Conservation (phyloP, 2,329 filamentous ascomycete genomes). For the Massarina eburnea region DNA sequence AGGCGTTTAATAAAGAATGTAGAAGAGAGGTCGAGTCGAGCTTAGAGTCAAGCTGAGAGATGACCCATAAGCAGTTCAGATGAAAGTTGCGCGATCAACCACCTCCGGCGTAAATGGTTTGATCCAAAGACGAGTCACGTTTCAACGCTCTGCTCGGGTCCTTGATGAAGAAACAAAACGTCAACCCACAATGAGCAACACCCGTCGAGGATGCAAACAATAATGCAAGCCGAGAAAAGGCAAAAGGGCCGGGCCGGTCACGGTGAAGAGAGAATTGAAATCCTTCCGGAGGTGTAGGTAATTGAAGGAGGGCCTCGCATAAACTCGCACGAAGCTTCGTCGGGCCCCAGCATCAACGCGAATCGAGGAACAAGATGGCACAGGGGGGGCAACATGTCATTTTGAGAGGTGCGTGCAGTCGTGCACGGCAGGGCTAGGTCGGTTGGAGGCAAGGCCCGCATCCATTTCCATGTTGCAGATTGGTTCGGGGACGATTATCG, state of each 20-base stretch:
- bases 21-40: background rate
- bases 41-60: background rate
- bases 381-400: background rate
- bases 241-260: background rate
- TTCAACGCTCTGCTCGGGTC: no score
- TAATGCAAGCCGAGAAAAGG: background rate
- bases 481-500: conserved; percentile 1
- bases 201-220: conserved; percentile 29
- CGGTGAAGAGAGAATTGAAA: background rate
- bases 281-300: conserved; percentile 10
- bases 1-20: conserved; percentile 19
- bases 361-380: background rate
- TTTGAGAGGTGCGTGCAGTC: background rate
- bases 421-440: background rate
- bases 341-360: background rate
- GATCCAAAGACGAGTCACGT: background rate
- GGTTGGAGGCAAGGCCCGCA: background rate
- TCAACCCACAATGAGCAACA: conserved; percentile 23
- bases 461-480: background rate
- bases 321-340: background rate
- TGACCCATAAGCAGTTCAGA: background rate
- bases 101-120: background rate
- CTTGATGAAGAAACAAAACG: no score
- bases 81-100: background rate
- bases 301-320: conserved; percentile 7